Percentiles rank a stretch among this genome's conserved stretches.
Evolutionary conservation across 2,329 filamentous ascomycete species (phyloP).

Genomic region (Leptosphaerulina australis): DNA sequence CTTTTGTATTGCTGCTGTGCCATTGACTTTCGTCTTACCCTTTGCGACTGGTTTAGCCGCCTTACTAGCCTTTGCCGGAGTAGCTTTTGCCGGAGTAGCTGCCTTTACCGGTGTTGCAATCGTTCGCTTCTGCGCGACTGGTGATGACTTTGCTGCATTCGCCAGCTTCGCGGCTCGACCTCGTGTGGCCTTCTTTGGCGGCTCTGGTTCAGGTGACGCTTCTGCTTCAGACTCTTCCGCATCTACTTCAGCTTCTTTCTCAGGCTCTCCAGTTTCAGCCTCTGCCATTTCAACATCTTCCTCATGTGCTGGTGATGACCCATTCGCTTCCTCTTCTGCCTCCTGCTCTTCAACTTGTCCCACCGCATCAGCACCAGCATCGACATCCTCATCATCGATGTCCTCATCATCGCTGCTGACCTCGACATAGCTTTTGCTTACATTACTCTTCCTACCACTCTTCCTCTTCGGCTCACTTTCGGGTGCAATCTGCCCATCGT

Average conservation of each 20-base stretch:
- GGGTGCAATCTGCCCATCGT: constrained; percentile 30
- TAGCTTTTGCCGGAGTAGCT: constrained; percentile 13
- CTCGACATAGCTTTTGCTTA: constrained; percentile 54
- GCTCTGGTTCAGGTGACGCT: constrained; percentile 21
- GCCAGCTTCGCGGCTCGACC: constrained; percentile 25
- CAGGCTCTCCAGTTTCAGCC: constrained; percentile 20
- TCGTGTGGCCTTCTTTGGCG: constrained; percentile 24
- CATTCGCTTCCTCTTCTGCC: constrained; percentile 20
- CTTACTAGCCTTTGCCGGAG: constrained; percentile 7
- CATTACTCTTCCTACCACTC: constrained; percentile 45
- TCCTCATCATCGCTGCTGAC: constrained; percentile 52
- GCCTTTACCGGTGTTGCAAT: constrained; percentile 12
- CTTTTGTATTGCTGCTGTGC: neutral
- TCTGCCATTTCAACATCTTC: constrained; percentile 42
- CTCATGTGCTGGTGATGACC: constrained; percentile 14
- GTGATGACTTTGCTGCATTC: constrained; percentile 25
- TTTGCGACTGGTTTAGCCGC: constrained; percentile 24
- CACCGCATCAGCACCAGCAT: constrained; percentile 33
- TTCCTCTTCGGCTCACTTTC: constrained; percentile 54
- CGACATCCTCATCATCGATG: constrained; percentile 51
- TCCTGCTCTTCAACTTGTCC: constrained; percentile 25
- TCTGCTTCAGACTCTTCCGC: constrained; percentile 23
- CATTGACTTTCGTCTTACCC: constrained; percentile 22
- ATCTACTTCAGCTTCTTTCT: constrained; percentile 24
- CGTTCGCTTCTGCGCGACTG: constrained; percentile 26